Evolutionary conservation across 495 filamentous ascomycete species (phyloP).

Genomic region (Jackrogersella multiformis): DNA sequence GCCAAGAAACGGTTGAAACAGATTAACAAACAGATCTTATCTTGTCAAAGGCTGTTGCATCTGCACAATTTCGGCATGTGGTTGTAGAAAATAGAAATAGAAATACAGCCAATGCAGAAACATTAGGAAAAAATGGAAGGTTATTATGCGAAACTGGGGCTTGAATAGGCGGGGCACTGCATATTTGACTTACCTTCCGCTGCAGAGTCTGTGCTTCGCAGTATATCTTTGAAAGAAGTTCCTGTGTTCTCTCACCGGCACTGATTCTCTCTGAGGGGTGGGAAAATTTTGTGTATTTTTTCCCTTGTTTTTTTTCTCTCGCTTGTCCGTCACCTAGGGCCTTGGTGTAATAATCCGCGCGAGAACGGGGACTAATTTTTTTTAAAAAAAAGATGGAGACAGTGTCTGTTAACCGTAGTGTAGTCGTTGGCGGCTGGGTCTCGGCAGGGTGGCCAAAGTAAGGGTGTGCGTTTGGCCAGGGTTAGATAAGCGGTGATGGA

Average conservation of each 20-base stretch:
- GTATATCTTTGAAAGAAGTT: constrained; percentile 21
- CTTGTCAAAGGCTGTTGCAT: constrained; percentile 43
- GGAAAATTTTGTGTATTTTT: constrained; percentile 8
- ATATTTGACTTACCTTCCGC: constrained; percentile 42
- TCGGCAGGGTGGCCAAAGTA: constrained; percentile 33
- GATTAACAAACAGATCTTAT: constrained; percentile 39
- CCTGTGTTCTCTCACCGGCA: constrained; percentile 3
- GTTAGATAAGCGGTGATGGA: constrained; percentile 42
- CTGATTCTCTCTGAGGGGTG: constrained; percentile 32
- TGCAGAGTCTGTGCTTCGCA: constrained; percentile 39
- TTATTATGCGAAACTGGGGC: constrained; percentile 42
- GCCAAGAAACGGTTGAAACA: constrained; percentile 36
- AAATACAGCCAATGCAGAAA: constrained; percentile 37
- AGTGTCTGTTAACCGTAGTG: constrained; percentile 25
- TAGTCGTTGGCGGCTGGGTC: constrained; percentile 37
- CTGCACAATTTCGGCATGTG: constrained; percentile 42
- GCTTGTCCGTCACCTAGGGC: constrained; percentile 32
- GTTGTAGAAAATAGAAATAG: constrained; percentile 41
- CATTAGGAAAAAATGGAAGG: constrained; percentile 28
- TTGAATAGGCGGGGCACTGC: constrained; percentile 46
- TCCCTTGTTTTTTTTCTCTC: constrained; percentile 23
- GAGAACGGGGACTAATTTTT: constrained; percentile 37
- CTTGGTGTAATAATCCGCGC: constrained; percentile 35
- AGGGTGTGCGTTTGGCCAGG: constrained; percentile 39
- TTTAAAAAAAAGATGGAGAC: constrained; percentile 34